Evolutionary conservation across 2,329 filamentous ascomycete genomes (phyloP), one percentile per base, ranked within the genome.

Genomic region (Phyllosticta citrichinensis): DNA sequence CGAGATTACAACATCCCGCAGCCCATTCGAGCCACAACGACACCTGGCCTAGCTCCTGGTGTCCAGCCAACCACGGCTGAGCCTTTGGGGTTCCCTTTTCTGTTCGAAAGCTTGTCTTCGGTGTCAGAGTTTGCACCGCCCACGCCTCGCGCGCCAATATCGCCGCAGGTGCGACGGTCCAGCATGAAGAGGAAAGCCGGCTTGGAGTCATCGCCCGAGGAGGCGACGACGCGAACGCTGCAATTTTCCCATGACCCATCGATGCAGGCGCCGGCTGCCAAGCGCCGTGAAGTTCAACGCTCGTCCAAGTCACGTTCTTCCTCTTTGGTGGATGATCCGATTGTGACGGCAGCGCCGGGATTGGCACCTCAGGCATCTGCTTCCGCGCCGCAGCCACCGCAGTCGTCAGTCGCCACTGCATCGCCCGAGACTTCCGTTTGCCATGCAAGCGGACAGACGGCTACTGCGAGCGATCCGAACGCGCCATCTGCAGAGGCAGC

Each of bases 1-100:
- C 68, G 70, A 63, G 73, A 77, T 61, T 77, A 76, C 66, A 72
- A 61, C 64, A 74, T 75, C 35, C 74, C 75, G 11, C 67, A 69
- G 24, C 27, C 66, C 8, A 59, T 63, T 11, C 67, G 66, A 62
- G 53, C 20, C 20, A 52, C 25, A 22, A 20, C 9, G 40, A 27
- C 20, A 14, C n/a, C 3, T 22, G 35, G 52, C n/a, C 52, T 27
- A 20, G n/a, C 8, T 53, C 55, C 22, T 27, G 14, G 30, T 17
- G 10, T 19, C 30, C 62, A 19, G 14, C 47, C 47, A 1, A 25
- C 19, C 12, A 40, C 20, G 11, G 17, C 20, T 17, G 24, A 33
- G n/a, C 12, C 52, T 17, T 25, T 54, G 24, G 17, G 24, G 5
- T 25, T 33, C n/a, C 52, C 12, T 56, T 25, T 54, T 57, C 24